These are phyloP conservation scores for Coemansia sp. DNA, from an alignment of 192 early-diverging fungal genomes.

Conservation along the genomic window DNA sequence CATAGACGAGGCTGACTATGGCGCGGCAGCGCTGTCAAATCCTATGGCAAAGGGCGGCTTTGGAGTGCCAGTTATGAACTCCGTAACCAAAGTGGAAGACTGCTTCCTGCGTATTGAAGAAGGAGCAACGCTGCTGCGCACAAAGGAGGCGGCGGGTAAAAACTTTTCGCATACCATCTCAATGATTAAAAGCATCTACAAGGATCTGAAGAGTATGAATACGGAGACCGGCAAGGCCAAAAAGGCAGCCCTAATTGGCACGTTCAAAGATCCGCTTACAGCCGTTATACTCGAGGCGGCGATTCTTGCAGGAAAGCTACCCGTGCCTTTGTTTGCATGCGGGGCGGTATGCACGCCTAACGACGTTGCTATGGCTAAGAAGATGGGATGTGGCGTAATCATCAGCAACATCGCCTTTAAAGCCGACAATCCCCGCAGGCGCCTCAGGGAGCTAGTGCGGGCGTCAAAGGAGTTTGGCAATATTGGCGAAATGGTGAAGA, in stretches of 20 bases:
- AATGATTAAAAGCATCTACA: neutral
- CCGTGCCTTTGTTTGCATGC: neutral
- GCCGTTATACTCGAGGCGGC: neutral
- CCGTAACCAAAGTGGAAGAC: slow-evolving; percentile 86
- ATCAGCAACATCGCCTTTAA: neutral
- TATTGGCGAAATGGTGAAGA: neutral
- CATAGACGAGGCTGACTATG: no score
- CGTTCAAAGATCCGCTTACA: neutral
- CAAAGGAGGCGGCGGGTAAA: slow-evolving; percentile 84
- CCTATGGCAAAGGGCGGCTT: slow-evolving; percentile 84
- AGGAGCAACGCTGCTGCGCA: slow-evolving; percentile 93
- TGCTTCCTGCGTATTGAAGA: slow-evolving; percentile 86
- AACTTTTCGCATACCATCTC: neutral
- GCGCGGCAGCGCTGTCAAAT: no score
- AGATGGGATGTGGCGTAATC: neutral
- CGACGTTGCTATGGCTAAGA: neutral
- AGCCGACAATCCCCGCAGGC: neutral
- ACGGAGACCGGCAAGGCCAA: neutral
- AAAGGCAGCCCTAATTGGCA: neutral
- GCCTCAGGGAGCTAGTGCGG: neutral
- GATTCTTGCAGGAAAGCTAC: neutral
- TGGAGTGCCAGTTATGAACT: slow-evolving; percentile 89
- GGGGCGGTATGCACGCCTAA: neutral
- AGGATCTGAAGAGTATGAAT: neutral
- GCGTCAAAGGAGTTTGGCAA: neutral